Conservation (phyloP, 768 basidiomycete species). For the Pseudohyphozyma bogoriensis region DNA sequence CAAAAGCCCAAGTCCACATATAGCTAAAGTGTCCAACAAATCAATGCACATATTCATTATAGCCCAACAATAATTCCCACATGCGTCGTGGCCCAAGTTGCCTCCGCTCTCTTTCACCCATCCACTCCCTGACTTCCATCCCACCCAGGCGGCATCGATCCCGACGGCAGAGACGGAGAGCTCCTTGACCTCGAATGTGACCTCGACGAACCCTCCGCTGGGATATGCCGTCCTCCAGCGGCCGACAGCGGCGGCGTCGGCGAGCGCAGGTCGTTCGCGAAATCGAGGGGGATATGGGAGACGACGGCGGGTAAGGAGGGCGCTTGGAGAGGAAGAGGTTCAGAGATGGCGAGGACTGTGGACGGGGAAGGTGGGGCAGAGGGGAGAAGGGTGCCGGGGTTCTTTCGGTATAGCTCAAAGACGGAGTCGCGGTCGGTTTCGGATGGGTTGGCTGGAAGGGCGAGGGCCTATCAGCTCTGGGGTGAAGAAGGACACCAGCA, state of each 20-base stretch:
- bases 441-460: too few relatives aligned
- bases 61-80: too few relatives aligned
- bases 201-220: background rate
- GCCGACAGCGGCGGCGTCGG: conserved; percentile 2
- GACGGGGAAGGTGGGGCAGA: background rate
- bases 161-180: background rate
- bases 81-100: too few relatives aligned
- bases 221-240: background rate
- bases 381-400: background rate
- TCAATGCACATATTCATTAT: too few relatives aligned
- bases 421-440: background rate
- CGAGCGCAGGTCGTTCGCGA: background rate
- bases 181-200: background rate
- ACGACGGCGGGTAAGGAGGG: background rate
- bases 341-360: background rate
- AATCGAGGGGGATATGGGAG: background rate
- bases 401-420: background rate
- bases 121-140: too few relatives aligned
- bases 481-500: too few relatives aligned
- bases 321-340: background rate
- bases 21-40: too few relatives aligned
- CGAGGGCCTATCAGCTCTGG: too few relatives aligned
- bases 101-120: too few relatives aligned
- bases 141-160: too few relatives aligned
- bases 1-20: too few relatives aligned